A percentile compares a stretch with the other conserved stretches of the same genome.
Evolutionary conservation across 2,329 filamentous ascomycete species (phyloP).

Genomic region (Orbilia blumenaviensis): DNA sequence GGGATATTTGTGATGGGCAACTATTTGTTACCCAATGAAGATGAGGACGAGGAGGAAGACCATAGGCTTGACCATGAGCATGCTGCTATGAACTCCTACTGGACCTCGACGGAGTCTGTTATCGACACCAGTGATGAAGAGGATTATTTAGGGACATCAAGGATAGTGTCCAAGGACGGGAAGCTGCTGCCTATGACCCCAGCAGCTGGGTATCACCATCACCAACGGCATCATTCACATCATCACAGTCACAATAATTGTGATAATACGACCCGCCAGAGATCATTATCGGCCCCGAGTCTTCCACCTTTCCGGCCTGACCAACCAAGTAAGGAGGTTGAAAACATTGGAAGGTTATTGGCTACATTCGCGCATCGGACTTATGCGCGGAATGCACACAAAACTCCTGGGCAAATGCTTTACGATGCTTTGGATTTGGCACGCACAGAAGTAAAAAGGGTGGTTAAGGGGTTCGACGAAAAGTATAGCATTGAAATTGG

Average conservation of each 20-base stretch:
- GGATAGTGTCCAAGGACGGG: slow-evolving; percentile 9
- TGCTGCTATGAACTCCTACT: slow-evolving; percentile 45
- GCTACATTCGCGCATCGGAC: slow-evolving; percentile 41
- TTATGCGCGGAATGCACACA: slow-evolving; percentile 45
- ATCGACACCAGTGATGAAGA: slow-evolving; percentile 49
- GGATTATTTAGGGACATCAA: slow-evolving; percentile 28
- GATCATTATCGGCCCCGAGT: slow-evolving; percentile 29
- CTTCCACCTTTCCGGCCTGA: slow-evolving; percentile 32
- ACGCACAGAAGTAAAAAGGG: slow-evolving; percentile 22
- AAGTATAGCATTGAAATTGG: slow-evolving; percentile 53
- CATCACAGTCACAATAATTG: background rate
- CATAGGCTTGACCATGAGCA: slow-evolving; percentile 31
- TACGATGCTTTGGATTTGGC: slow-evolving; percentile 46
- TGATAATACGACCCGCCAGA: background rate
- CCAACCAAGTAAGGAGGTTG: slow-evolving; percentile 31
- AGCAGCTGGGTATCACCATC: slow-evolving; percentile 23
- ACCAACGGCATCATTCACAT: slow-evolving; percentile 14
- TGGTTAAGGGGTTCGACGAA: slow-evolving; percentile 39
- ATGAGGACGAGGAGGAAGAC: slow-evolving; percentile 38
- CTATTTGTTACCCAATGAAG: slow-evolving; percentile 35
- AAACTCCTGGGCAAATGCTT: slow-evolving; percentile 42
- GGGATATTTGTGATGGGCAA: slow-evolving; percentile 43
- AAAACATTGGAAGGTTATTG: slow-evolving; percentile 43
- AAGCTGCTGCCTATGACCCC: slow-evolving; percentile 26
- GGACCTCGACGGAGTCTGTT: slow-evolving; percentile 46